These are phyloP conservation scores for Xylaria sp. DNA, from an alignment of 2,329 filamentous ascomycete species.

Conservation along the genomic window DNA sequence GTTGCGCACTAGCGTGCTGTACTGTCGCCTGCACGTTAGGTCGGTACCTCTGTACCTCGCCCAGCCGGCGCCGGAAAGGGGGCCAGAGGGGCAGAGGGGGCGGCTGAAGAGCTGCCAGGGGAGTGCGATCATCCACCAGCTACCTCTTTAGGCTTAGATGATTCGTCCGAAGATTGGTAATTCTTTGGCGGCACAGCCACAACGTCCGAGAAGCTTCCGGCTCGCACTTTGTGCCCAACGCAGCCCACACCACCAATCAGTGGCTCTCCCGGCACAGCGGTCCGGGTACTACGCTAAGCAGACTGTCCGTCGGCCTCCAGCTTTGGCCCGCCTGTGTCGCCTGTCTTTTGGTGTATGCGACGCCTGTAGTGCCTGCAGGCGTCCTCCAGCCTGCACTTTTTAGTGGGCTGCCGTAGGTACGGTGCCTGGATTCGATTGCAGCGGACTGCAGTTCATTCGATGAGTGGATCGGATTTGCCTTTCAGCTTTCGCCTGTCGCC, in stretches of 20 bases:
- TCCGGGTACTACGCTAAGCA: slow-evolving; percentile 27
- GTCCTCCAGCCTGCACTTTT: background rate
- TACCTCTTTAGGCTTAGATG: slow-evolving; percentile 26
- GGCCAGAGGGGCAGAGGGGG: slow-evolving; percentile 4
- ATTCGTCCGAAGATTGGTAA: slow-evolving; percentile 7
- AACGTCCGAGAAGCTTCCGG: slow-evolving; percentile 44
- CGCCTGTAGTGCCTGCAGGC: slow-evolving; percentile 7
- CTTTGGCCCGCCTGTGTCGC: slow-evolving; percentile 5
- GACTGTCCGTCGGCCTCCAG: slow-evolving; percentile 28
- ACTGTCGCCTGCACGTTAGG: background rate
- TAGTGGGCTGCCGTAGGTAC: slow-evolving; percentile 9
- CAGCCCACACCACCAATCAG: slow-evolving; percentile 16
- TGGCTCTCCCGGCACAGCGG: slow-evolving; percentile 38
- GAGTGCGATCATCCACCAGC: slow-evolving; percentile 37
- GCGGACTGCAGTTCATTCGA: slow-evolving; percentile 2
- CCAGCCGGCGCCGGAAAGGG: slow-evolving; percentile 23
- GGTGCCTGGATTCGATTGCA: background rate
- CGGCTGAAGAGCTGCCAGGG: slow-evolving; percentile 24
- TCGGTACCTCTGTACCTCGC: slow-evolving; percentile 3
- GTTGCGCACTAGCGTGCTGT: background rate
- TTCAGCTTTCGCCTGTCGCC: slow-evolving; percentile 35
- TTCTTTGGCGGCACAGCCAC: slow-evolving; percentile 42
- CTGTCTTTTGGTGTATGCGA: background rate
- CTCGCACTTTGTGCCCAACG: slow-evolving; percentile 46
- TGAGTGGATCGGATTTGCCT: slow-evolving; percentile 22